A percentile compares a stretch with the other conserved stretches of the same genome.
Conservation (phyloP, 2,329 filamentous ascomycete species). For the Thyridium curvatum region DNA sequence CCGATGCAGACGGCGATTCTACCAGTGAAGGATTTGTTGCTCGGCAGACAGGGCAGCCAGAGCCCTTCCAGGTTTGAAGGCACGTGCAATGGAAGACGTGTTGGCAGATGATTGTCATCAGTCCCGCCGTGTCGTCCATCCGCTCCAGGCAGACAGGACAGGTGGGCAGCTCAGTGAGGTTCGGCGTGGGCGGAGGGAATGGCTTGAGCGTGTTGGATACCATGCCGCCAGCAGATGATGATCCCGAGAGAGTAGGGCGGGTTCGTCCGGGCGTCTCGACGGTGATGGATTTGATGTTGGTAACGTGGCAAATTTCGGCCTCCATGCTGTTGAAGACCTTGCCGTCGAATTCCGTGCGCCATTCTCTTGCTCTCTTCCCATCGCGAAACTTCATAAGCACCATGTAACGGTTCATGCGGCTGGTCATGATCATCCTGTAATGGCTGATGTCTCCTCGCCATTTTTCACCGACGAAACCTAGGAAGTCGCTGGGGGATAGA, state of each 20-base stretch:
- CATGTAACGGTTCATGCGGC: conserved; percentile 84
- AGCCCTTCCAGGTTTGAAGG: conserved; percentile 91
- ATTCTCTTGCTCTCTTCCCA: conserved; percentile 65
- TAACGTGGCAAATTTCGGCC: conserved; percentile 91
- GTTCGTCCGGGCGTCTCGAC: conserved; percentile 59
- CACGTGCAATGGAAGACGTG: conserved; percentile 98
- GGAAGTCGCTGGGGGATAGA: conserved; percentile 81
- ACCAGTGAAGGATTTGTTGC: conserved; percentile 58
- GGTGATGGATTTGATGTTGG: conserved; percentile 88
- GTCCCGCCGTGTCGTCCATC: conserved; percentile 94
- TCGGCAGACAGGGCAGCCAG: conserved; percentile 88
- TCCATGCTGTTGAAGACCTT: conserved; percentile 90
- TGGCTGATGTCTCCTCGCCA: conserved; percentile 85
- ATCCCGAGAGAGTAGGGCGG: conserved; percentile 49
- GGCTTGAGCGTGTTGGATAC: conserved; percentile 46
- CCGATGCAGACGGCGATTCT: conserved; percentile 11
- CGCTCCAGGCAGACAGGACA: conserved; percentile 94
- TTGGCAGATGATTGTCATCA: conserved; percentile 93
- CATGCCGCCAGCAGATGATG: conserved; percentile 46
- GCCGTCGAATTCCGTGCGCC: conserved; percentile 85
- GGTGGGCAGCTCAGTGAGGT: conserved; percentile 84
- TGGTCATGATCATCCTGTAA: conserved; percentile 90
- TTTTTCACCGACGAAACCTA: conserved; percentile 85
- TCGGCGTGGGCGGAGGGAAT: conserved; percentile 65
- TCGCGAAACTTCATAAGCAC: conserved; percentile 91